phyloP scores from a whole-genome alignment of 352 stramenopile species.

The Phytophthora ramorum region DNA sequence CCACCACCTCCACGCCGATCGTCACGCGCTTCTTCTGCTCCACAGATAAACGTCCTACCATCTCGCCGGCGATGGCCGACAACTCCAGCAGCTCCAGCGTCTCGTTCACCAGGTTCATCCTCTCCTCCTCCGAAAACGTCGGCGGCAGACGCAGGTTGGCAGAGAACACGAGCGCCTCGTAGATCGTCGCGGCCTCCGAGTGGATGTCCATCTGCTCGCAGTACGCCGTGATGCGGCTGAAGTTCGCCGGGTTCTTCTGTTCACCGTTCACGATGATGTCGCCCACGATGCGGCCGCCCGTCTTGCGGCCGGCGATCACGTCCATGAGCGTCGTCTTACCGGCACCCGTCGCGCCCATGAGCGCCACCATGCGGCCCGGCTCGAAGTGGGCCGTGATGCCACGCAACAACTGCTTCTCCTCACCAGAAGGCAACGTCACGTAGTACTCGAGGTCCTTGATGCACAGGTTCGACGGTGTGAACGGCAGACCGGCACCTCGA shows the following conservation, averaged over 20 bases:
- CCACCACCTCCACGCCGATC: constrained; percentile 86
- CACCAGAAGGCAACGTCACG: constrained; percentile 57
- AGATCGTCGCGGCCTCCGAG: constrained; percentile 80
- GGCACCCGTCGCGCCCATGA: constrained; percentile 67
- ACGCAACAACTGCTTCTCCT: constrained; percentile 52
- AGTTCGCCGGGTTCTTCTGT: constrained; percentile 75
- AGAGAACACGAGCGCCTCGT: constrained; percentile 92
- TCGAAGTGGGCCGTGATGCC: constrained; percentile 61
- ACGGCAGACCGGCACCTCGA: constrained; percentile 32
- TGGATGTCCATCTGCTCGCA: constrained; percentile 94
- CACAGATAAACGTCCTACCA: constrained; percentile 69
- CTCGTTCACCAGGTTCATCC: constrained; percentile 53
- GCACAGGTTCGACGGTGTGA: constrained; percentile 51
- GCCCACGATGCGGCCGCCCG: constrained; percentile 74
- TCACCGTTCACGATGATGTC: constrained; percentile 92
- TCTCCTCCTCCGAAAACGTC: constrained; percentile 39
- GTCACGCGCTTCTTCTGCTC: constrained; percentile 87
- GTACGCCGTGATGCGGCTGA: constrained; percentile 90
- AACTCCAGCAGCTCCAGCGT: constrained; percentile 67
- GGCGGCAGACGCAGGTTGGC: constrained; percentile 82
- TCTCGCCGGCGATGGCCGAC: constrained; percentile 41
- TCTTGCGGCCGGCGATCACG: constrained; percentile 76
- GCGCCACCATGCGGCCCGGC: constrained; percentile 66
- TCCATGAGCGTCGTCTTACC: constrained; percentile 65
- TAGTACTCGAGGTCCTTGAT: constrained; percentile 59